Evolutionary conservation across 768 basidiomycete species (phyloP).

Genomic region (Galerina marginata): DNA sequence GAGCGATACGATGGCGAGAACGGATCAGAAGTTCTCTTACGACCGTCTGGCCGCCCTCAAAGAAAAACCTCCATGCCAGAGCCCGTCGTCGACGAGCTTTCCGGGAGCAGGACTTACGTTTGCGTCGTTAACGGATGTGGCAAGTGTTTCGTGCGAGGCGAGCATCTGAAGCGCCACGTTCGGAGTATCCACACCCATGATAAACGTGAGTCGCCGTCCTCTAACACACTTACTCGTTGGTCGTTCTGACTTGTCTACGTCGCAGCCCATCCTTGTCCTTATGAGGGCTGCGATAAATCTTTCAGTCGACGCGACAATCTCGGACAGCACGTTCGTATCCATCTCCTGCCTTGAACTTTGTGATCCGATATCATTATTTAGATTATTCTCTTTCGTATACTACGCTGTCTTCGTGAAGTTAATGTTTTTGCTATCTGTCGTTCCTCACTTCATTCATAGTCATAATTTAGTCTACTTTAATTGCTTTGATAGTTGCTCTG

Average conservation of each 20-base stretch:
- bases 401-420: background rate
- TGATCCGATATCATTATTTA: background rate
- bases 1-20: background rate
- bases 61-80: too few species aligned
- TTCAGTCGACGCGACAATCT: conserved; percentile 83
- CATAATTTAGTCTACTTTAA: too few species aligned
- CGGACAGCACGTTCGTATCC: conserved; percentile 73
- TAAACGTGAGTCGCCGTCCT: conserved; percentile 63
- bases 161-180: conserved; percentile 85
- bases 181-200: conserved; percentile 83
- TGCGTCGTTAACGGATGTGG: conserved; percentile 76
- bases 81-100: conserved; percentile 19
- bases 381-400: background rate
- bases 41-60: background rate
- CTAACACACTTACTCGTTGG: background rate
- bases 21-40: conserved; percentile 12
- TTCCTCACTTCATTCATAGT: too few species aligned
- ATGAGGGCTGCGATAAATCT: conserved; percentile 67
- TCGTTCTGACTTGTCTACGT: conserved; percentile 6
- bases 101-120: conserved; percentile 54
- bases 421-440: too few species aligned
- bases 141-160: conserved; percentile 79
- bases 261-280: conserved; percentile 63
- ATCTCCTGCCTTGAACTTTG: conserved; percentile 38
- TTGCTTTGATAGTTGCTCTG: too few species aligned